These are phyloP conservation scores for Euphorbia pulcherrima DNA, from an alignment of 345 rosid species.

Conservation along the genomic window DNA sequence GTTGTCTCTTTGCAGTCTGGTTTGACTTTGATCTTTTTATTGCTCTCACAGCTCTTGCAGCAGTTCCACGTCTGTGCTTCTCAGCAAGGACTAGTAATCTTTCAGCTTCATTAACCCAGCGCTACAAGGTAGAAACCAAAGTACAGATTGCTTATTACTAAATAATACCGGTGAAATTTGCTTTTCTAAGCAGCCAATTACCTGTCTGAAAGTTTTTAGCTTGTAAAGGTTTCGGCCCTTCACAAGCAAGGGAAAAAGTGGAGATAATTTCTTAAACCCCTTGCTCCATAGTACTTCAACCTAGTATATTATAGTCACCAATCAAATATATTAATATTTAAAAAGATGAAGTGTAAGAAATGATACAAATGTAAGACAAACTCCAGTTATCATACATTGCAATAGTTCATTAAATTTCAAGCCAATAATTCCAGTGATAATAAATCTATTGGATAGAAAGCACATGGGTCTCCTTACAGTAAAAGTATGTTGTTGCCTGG, in stretches of 20 bases:
- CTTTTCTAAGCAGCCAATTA: constrained; percentile 8
- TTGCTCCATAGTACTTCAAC: constrained; percentile 66
- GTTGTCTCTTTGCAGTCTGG: constrained; percentile 32
- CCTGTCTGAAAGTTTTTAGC: constrained; percentile 57
- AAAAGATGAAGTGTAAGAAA: constrained; percentile 5
- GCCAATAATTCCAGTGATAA: neutral
- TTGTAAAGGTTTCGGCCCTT: constrained; percentile 65
- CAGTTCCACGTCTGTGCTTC: constrained; percentile 59
- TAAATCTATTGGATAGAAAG: neutral
- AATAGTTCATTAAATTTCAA: neutral
- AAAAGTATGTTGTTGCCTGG: constrained; percentile 72
- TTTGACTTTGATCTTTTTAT: constrained; percentile 32
- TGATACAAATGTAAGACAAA: constrained; percentile 1
- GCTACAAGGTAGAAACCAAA: constrained; percentile 27
- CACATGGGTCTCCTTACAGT: constrained; percentile 35
- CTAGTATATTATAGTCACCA: constrained; percentile 31
- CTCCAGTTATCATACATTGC: neutral
- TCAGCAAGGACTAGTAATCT: constrained; percentile 46
- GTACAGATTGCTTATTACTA: constrained; percentile 1
- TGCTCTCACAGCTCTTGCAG: constrained; percentile 48
- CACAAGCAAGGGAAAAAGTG: constrained; percentile 57
- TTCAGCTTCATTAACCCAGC: constrained; percentile 49
- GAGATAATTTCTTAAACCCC: constrained; percentile 46
- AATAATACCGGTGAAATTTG: neutral
- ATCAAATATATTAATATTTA: constrained; percentile 15